Conservation (phyloP, 139 green algal species). For the Diplosphaera chodatii region DNA sequence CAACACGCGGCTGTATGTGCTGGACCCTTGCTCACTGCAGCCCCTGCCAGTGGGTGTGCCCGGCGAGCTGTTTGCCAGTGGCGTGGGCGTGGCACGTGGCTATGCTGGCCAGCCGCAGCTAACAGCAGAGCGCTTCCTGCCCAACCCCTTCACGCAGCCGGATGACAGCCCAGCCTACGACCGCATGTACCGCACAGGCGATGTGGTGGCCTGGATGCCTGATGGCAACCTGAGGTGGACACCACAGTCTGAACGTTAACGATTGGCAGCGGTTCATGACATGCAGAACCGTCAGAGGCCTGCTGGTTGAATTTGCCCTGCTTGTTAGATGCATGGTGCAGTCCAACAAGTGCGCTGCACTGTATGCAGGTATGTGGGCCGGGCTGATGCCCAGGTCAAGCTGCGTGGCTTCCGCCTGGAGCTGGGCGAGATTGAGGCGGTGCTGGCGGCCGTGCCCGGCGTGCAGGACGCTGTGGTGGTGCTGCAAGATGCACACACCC, state of each 20-base stretch:
- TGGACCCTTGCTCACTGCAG: not conserved
- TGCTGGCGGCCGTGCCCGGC: not conserved
- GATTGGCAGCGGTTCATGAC: too few relatives aligned
- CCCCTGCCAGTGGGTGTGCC: constrained; percentile 22
- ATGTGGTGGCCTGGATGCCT: constrained; percentile 29
- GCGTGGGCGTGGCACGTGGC: constrained; percentile 28
- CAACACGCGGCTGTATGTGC: not conserved
- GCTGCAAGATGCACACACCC: not conserved
- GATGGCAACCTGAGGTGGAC: constrained; percentile 17
- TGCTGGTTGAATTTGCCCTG: too few relatives aligned
- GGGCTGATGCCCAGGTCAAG: constrained; percentile 42
- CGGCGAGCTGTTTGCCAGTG: constrained; percentile 42
- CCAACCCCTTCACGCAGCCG: constrained; percentile 31
- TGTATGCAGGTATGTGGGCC: constrained; percentile 23
- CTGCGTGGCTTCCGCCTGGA: constrained; percentile 43
- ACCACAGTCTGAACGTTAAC: too few relatives aligned
- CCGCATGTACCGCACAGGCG: constrained; percentile 34
- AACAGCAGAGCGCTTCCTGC: constrained; percentile 34
- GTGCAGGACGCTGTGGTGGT: not conserved
- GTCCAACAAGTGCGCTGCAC: not conserved
- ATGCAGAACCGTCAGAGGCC: too few relatives aligned
- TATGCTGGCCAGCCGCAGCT: constrained; percentile 29
- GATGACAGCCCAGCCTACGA: constrained; percentile 17
- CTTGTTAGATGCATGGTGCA: not conserved
- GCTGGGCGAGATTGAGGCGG: constrained; percentile 39